Conservation (phyloP, 2,329 filamentous ascomycete genomes). For the Trichoderma semiorbis region DNA sequence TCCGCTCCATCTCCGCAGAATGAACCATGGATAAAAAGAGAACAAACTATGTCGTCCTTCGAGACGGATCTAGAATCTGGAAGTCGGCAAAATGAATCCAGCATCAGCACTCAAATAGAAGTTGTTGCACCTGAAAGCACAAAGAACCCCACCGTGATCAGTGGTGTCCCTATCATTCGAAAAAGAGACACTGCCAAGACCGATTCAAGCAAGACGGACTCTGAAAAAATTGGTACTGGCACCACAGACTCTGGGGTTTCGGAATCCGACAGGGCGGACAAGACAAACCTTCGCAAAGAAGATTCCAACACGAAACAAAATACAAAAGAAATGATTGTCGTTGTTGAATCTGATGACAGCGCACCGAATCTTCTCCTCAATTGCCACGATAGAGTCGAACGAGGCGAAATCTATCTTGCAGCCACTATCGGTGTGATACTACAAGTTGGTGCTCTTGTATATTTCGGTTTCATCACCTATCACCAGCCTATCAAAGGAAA, state of each 20-base stretch:
- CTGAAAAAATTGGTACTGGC: not conserved
- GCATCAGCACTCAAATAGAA: not conserved
- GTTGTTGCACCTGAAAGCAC: too few species aligned
- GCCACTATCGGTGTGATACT: not conserved
- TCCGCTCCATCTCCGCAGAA: not conserved
- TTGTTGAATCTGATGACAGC: not conserved
- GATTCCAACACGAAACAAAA: too few species aligned
- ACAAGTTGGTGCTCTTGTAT: not conserved
- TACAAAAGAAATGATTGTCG: not conserved
- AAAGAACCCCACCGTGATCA: too few species aligned
- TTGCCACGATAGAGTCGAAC: not conserved
- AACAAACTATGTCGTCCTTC: not conserved
- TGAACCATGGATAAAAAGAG: not conserved
- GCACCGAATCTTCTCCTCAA: slow-evolving; percentile 10
- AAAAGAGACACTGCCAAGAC: not conserved
- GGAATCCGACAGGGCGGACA: not conserved
- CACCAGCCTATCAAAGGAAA: not conserved
- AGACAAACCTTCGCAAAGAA: too few species aligned
- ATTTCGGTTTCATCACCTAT: not conserved
- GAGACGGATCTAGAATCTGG: not conserved
- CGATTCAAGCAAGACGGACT: not conserved
- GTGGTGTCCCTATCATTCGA: not conserved
- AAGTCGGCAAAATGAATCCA: not conserved
- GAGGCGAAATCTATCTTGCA: not conserved
- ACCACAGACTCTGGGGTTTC: not conserved